Conservation (phyloP, 768 basidiomycete species). For the Filobasidium wieringae region DNA sequence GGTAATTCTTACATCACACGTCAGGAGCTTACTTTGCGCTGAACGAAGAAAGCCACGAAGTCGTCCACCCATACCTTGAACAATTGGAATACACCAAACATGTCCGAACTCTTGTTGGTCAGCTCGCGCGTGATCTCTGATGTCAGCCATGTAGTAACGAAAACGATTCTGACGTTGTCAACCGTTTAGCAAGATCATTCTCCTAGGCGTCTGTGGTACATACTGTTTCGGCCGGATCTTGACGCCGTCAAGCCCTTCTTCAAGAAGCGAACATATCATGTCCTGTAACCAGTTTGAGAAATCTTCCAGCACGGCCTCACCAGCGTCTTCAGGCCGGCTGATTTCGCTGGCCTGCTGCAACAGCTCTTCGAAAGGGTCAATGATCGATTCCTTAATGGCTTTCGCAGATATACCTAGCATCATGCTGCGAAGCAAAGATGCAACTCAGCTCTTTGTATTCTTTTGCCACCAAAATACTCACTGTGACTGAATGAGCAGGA, state of each 20-base stretch:
- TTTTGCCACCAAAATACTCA: not conserved
- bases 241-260: not conserved
- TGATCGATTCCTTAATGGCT: not conserved
- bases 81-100: conserved; percentile 27
- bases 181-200: not conserved
- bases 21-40: not conserved
- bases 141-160: not conserved
- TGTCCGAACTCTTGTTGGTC: not conserved
- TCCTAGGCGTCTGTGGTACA: not conserved
- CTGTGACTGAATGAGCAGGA: not conserved
- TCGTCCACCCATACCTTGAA: conserved; percentile 35
- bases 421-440: not conserved
- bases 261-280: not conserved
- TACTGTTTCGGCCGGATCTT: not conserved
- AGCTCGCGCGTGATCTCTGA: not conserved
- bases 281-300: not conserved
- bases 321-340: not conserved
- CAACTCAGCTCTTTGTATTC: not conserved
- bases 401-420: not conserved
- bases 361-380: not conserved
- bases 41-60: conserved; percentile 18
- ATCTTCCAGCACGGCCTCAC: not conserved
- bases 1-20: not conserved
- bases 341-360: not conserved
- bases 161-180: not conserved